phyloP scores from a whole-genome alignment of 768 basidiomycete genomes.

The Pulveroboletus sp. region DNA sequence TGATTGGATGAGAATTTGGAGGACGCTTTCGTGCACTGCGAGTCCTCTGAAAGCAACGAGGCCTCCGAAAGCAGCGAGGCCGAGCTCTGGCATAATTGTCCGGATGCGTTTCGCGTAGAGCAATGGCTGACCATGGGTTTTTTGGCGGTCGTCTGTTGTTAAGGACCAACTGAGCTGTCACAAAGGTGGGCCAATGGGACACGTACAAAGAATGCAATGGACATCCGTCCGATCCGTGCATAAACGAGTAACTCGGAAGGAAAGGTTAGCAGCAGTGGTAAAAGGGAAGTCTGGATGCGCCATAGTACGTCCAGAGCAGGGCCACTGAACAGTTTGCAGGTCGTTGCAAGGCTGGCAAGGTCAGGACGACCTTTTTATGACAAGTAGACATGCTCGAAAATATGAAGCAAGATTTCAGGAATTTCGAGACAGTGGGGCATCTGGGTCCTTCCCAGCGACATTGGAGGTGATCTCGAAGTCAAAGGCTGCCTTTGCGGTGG shows the following conservation, averaged over 20 bases:
- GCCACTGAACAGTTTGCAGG: slow-evolving; percentile 15
- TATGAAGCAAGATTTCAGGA: slow-evolving; percentile 12
- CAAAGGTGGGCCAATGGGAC: not conserved
- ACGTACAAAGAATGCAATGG: slow-evolving; percentile 17
- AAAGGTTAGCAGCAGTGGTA: slow-evolving; percentile 15
- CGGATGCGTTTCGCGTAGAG: slow-evolving; percentile 19
- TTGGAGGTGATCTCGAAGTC: not conserved
- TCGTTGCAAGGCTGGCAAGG: slow-evolving; percentile 12
- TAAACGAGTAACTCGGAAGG: slow-evolving; percentile 16
- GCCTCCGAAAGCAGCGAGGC: slow-evolving; percentile 4
- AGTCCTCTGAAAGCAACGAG: too few relatives aligned
- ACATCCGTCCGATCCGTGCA: slow-evolving; percentile 11
- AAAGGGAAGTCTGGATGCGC: slow-evolving; percentile 16
- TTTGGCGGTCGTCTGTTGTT: slow-evolving; percentile 11
- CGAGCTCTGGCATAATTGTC: slow-evolving; percentile 5
- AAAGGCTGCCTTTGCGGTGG: not conserved
- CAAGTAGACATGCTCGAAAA: slow-evolving; percentile 16
- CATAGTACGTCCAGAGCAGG: slow-evolving; percentile 22
- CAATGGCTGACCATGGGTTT: slow-evolving; percentile 10
- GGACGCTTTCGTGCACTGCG: slow-evolving; percentile 12
- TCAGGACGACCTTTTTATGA: slow-evolving; percentile 4
- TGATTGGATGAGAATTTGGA: slow-evolving; percentile 16
- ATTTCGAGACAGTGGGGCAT: slow-evolving; percentile 14
- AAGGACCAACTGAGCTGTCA: not conserved
- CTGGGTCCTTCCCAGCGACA: not conserved